These are phyloP conservation scores for Boletus tomentosulus DNA, from an alignment of 768 basidiomycete genomes.

Conservation along the genomic window DNA sequence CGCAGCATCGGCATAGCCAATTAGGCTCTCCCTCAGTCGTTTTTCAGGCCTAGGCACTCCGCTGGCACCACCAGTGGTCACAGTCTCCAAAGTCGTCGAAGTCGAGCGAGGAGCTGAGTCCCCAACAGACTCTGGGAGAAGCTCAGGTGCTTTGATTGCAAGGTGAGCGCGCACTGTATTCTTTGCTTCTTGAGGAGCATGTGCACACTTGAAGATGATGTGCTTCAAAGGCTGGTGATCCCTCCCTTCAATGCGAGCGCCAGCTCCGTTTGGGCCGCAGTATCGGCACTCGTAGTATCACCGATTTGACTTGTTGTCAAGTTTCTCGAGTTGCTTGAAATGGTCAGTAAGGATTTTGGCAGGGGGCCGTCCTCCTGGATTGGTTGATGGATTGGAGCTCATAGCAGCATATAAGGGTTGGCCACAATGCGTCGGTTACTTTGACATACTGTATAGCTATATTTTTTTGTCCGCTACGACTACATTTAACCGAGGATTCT, in stretches of 20 bases:
- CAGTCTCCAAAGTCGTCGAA: too few species aligned
- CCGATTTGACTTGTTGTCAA: neutral
- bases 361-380: constrained; percentile 11
- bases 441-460: too few species aligned
- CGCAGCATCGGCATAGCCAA: neutral
- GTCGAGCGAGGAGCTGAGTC: too few species aligned
- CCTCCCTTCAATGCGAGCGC: neutral
- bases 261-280: neutral
- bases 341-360: neutral
- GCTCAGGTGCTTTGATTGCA: neutral
- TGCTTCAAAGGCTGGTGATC: neutral
- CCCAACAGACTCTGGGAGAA: neutral
- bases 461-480: too few species aligned
- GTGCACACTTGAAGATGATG: neutral
- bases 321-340: neutral
- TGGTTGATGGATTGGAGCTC: too few species aligned
- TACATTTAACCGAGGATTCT: too few species aligned
- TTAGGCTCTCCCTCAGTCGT: neutral
- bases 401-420: too few species aligned
- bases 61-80: neutral
- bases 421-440: too few species aligned
- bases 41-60: neutral
- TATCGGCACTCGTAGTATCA: neutral
- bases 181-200: neutral
- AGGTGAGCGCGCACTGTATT: neutral